Base-by-base conservation (phyloP, 2,329 filamentous ascomycete species). In the Talaromyces pinophilus region DNA sequence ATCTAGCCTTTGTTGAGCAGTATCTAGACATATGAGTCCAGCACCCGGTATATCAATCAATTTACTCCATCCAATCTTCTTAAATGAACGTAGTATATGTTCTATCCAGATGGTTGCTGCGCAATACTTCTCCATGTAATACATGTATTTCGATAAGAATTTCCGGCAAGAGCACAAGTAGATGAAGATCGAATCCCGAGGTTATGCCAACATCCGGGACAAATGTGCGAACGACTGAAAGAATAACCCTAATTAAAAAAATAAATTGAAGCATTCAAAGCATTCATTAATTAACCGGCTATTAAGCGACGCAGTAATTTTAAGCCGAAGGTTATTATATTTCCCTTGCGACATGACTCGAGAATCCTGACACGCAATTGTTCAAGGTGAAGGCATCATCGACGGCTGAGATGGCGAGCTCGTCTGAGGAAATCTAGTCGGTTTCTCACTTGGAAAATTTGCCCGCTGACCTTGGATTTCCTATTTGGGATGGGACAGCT, bases 1-100 rank as follows among this genome's bases (percentile, higher is more conserved):
- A 86, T 63, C 69, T 88, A 69, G 70, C 70, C 3, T 62, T 69
- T 15, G 13, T 42, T 17, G 62, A n/a, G n/a, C 38, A 59, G 5
- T 52, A 55, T 44, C 22, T 63, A 10, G 33, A 35, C 33, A 35
- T 11, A 35, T 35, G 10, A 35, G 33, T 35, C 10, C 8, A 35
- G 33, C 10, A 33, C 30, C 30, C 30, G 30, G 30, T 33, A 35
- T 35, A 35, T 35, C 7, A 35, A 35, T 35, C 7, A 11, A 35
- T 35, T 11, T 11, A 35, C 33, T 35, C 33, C 2, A 35, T 35
- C 33, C 2, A 35, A 11, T 35, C 33, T 11, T 35, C 33, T 3
- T 35, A 5, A 5, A 30, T 30, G 30, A 33, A 33, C 7, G 5
- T 8, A 33, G 30, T 33, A 33, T 33, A 35, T 35, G 10, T 35